phyloP scores from a whole-genome alignment of 139 green algal species.

The Gonium pectorale region DNA sequence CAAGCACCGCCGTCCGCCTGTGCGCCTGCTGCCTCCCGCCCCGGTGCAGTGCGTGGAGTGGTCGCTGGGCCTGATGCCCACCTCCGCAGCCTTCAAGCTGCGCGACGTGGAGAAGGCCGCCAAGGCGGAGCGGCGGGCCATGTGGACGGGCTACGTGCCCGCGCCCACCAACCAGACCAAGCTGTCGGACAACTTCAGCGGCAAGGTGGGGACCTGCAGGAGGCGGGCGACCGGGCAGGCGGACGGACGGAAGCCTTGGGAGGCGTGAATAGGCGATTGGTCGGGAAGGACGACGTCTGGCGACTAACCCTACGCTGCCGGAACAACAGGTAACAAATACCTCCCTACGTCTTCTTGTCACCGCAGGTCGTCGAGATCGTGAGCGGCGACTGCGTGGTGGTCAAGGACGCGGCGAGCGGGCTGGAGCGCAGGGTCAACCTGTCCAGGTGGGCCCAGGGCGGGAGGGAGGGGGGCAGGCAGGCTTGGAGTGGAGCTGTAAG shows the following conservation, averaged over 20 bases:
- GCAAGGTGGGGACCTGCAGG: no score
- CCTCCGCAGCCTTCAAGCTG: constrained; percentile 70
- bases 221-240: no score
- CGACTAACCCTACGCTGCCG: no score
- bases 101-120: constrained; percentile 86
- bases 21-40: not conserved
- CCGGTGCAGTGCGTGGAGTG: constrained; percentile 78
- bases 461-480: no score
- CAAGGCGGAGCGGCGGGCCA: constrained; percentile 74
- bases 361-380: constrained; percentile 81
- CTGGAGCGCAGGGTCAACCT: constrained; percentile 88
- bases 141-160: constrained; percentile 76
- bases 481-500: no score
- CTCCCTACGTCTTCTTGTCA: not conserved
- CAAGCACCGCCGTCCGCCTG: not conserved
- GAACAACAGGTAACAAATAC: not conserved
- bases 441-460: constrained; percentile 62
- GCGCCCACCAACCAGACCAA: constrained; percentile 68
- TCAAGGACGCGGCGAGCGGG: constrained; percentile 78
- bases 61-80: constrained; percentile 83
- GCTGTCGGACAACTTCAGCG: constrained; percentile 78
- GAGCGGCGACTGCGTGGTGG: constrained; percentile 90
- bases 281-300: no score
- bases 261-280: no score
- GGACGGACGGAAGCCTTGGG: no score